Evolutionary conservation across 2,329 filamentous ascomycete species (phyloP).

Genomic region (Trichoderma cornu-damae): DNA sequence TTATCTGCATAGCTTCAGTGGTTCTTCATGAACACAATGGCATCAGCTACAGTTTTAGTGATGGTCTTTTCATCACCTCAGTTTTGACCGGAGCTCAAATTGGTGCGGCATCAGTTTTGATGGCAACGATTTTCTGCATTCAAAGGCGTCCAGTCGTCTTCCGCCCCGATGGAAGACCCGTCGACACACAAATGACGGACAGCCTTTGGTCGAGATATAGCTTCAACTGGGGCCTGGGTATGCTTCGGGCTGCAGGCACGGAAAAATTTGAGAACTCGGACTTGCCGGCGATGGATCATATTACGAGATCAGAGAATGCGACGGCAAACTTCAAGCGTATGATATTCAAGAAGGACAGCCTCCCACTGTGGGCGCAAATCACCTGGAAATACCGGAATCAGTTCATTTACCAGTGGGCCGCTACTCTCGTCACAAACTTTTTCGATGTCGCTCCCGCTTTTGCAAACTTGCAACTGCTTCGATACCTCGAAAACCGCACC

Average conservation of each 20-base stretch:
- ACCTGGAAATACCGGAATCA: background rate
- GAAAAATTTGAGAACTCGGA: constrained; percentile 10
- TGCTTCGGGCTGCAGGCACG: constrained; percentile 3
- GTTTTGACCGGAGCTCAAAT: background rate
- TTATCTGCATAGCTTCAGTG: background rate
- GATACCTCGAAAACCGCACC: constrained; percentile 2
- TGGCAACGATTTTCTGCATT: background rate
- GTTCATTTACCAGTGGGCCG: background rate
- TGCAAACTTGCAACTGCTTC: constrained; percentile 10
- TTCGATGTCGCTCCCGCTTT: constrained; percentile 12
- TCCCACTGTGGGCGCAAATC: constrained; percentile 11
- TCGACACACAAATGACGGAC: background rate
- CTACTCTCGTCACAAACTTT: constrained; percentile 9
- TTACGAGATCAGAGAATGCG: background rate
- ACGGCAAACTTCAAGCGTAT: constrained; percentile 6
- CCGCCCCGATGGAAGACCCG: background rate
- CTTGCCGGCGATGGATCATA: constrained; percentile 1
- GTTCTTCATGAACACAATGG: background rate
- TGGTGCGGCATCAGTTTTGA: background rate
- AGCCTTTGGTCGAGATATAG: constrained; percentile 10
- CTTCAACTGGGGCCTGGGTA: constrained; percentile 5
- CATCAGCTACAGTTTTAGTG: background rate
- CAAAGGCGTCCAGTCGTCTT: background rate
- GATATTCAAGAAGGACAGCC: background rate
- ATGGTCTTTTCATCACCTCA: background rate